Conservation (phyloP, 345 rosid genomes). For the Eutrema yunnanense region DNA sequence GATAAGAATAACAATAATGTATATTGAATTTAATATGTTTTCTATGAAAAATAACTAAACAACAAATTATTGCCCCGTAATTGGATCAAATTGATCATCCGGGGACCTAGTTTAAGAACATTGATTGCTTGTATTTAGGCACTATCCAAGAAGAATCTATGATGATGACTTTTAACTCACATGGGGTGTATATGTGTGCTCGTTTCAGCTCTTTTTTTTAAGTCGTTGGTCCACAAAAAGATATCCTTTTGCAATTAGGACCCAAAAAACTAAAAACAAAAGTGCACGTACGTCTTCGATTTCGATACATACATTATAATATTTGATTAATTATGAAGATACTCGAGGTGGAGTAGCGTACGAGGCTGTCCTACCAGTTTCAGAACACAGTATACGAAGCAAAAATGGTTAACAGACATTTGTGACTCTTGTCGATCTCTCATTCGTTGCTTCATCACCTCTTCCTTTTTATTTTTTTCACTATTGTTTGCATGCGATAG, state of each 20-base stretch:
- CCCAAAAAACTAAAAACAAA: constrained; percentile 3
- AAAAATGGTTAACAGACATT: neutral
- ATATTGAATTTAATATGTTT: no score
- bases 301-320: neutral
- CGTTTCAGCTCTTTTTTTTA: neutral
- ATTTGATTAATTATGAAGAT: neutral
- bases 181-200: constrained; percentile 12
- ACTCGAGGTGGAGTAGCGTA: constrained; percentile 20
- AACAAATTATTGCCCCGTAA: neutral
- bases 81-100: neutral
- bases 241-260: neutral
- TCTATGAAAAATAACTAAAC: neutral
- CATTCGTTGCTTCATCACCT: constrained; percentile 4
- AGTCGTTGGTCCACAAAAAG: constrained; percentile 9
- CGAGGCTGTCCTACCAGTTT: constrained; percentile 20
- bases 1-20: no score
- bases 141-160: constrained; percentile 7
- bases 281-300: constrained; percentile 7
- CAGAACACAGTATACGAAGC: constrained; percentile 2
- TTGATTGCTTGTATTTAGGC: neutral
- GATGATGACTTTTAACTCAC: constrained; percentile 8
- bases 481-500: neutral
- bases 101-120: neutral
- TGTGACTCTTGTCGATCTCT: constrained; percentile 22
- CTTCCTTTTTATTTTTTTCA: neutral